Percentiles rank a stretch among this genome's conserved stretches.
Conservation (phyloP, 495 filamentous ascomycete species). For the Elaphomyces granulatus region DNA sequence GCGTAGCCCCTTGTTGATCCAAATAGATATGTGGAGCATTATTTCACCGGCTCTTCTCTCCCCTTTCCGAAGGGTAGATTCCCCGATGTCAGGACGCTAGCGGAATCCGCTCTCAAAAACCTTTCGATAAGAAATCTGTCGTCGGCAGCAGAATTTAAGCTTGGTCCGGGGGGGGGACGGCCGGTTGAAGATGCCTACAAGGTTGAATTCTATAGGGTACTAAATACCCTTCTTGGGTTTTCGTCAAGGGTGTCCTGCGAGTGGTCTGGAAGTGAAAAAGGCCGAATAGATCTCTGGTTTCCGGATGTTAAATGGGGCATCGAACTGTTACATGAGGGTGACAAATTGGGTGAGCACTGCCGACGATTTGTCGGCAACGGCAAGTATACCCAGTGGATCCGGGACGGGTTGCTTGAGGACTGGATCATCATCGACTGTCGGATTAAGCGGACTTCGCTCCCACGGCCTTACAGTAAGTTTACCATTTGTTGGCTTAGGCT, state of each 20-base stretch:
- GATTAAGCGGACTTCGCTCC: not conserved
- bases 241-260: conserved; percentile 2
- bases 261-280: conserved; percentile 6
- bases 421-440: conserved; percentile 7
- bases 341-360: conserved; percentile 4
- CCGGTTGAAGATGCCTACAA: conserved; percentile 7
- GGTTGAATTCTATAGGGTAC: conserved; percentile 7
- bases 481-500: conserved; percentile 1
- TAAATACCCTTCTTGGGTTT: conserved; percentile 5
- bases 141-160: not conserved
- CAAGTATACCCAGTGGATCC: conserved; percentile 5
- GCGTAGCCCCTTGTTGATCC: not conserved
- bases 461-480: conserved; percentile 2
- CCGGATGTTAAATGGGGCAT: conserved; percentile 6
- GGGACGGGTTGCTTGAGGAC: conserved; percentile 1
- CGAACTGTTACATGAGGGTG: conserved; percentile 8
- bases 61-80: conserved; percentile 3
- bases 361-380: conserved; percentile 3
- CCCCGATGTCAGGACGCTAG: not conserved
- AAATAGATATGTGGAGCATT: conserved; percentile 2
- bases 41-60: not conserved
- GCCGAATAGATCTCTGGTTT: conserved; percentile 8
- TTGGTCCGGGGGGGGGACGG: not conserved
- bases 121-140: conserved; percentile 3
- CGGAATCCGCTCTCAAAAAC: conserved; percentile 1